Conservation (phyloP, 2,329 filamentous ascomycete genomes). For the Colletotrichum viniferum region DNA sequence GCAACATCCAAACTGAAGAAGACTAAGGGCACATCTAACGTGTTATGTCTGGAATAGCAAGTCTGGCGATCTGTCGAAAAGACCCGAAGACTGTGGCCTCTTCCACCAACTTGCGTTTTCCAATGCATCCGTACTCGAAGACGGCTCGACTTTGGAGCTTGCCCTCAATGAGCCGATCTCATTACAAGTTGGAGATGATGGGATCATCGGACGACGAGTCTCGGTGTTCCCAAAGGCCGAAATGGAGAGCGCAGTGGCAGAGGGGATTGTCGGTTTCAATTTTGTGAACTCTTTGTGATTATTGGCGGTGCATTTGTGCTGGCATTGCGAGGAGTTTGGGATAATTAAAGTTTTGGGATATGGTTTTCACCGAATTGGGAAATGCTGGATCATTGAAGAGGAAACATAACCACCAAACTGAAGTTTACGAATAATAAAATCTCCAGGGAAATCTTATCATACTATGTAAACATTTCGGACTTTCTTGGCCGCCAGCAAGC, state of each 20-base stretch:
- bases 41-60: slow-evolving; percentile 28
- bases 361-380: neutral
- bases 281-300: slow-evolving; percentile 17
- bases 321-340: neutral
- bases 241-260: slow-evolving; percentile 41
- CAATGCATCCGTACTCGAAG: neutral
- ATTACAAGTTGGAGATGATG: slow-evolving; percentile 47
- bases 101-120: slow-evolving; percentile 42
- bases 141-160: slow-evolving; percentile 32
- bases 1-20: neutral
- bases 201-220: slow-evolving; percentile 54
- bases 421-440: neutral
- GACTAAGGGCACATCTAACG: neutral
- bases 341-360: neutral
- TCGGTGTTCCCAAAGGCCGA: slow-evolving; percentile 37
- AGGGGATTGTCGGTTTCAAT: slow-evolving; percentile 57
- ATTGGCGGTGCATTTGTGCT: neutral
- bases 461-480: neutral
- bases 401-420: neutral
- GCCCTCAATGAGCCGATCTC: slow-evolving; percentile 42
- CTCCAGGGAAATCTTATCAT: neutral
- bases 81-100: slow-evolving; percentile 44
- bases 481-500: neutral
- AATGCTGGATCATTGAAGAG: neutral
- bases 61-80: slow-evolving; percentile 47